Conservation (phyloP, 306 rosid genomes). For the Fagus sylvatica region DNA sequence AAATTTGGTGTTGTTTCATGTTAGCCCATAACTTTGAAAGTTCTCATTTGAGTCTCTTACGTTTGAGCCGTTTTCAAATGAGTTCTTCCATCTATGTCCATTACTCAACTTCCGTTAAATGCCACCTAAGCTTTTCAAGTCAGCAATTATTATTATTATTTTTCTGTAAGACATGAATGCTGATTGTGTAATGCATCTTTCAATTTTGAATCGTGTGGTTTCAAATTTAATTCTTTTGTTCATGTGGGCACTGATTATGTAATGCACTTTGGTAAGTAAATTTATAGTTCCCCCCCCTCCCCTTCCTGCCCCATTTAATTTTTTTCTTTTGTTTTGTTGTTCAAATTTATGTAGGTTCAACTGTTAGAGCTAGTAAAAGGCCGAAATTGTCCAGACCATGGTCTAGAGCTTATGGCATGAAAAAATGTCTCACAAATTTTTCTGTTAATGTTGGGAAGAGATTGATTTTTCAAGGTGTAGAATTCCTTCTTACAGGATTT, state of each 20-base stretch:
- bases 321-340: no score
- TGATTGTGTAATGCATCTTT: slow-evolving; percentile 9
- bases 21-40: no score
- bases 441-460: slow-evolving; percentile 34
- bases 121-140: no score
- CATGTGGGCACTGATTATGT: not conserved
- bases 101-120: no score
- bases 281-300: no score
- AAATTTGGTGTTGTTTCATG: no score
- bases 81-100: no score
- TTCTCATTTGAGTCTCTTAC: no score
- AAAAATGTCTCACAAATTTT: slow-evolving; percentile 34
- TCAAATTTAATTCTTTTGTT: not conserved
- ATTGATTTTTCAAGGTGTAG: slow-evolving; percentile 64
- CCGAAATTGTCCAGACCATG: slow-evolving; percentile 36
- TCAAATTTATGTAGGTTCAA: slow-evolving; percentile 56
- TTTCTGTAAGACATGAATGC: slow-evolving; percentile 21
- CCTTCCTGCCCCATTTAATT: no score
- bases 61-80: no score
- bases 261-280: no score
- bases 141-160: no score
- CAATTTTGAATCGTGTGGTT: slow-evolving; percentile 6
- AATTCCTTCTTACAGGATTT: slow-evolving; percentile 81
- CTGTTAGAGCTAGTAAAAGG: slow-evolving; percentile 35
- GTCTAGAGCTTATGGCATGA: slow-evolving; percentile 25